A percentile compares a stretch with the other conserved stretches of the same genome.
These are phyloP conservation scores for Cordyceps cateniannulata DNA, from an alignment of 2,329 filamentous ascomycete genomes.

Conservation along the genomic window DNA sequence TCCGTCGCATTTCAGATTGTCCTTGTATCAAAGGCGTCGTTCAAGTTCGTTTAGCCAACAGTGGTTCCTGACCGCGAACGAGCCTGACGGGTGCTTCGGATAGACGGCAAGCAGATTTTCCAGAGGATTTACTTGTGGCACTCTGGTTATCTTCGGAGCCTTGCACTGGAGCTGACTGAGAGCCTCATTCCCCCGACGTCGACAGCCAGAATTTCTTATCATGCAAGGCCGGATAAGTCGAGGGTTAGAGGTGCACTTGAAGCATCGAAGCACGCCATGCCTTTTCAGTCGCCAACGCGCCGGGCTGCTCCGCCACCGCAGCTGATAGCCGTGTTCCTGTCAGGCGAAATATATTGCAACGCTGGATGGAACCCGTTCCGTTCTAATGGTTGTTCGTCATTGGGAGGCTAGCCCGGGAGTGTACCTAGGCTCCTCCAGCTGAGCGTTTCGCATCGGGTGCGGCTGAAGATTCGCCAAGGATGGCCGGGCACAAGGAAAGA, in stretches of 20 bases:
- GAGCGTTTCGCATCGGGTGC: not conserved
- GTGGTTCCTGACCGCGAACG: not conserved
- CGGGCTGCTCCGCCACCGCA: not conserved
- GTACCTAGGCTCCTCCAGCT: not conserved
- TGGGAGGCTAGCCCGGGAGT: not conserved
- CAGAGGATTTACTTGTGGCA: no score
- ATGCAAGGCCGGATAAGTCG: no score
- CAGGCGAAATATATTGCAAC: not conserved
- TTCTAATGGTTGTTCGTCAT: not conserved
- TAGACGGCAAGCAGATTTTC: no score
- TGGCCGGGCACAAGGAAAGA: not conserved
- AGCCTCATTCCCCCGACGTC: not conserved
- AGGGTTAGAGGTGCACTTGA: not conserved
- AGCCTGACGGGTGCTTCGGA: not conserved
- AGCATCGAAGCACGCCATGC: not conserved
- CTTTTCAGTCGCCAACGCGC: not conserved
- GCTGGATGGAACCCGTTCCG: not conserved
- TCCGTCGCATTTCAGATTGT: not conserved
- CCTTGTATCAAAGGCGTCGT: not conserved
- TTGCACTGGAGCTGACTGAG: not conserved
- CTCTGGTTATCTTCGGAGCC: not conserved
- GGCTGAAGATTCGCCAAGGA: not conserved
- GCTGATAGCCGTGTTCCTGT: not conserved
- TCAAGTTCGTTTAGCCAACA: not conserved
- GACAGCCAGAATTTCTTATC: not conserved